A percentile compares a stretch with the other conserved stretches of the same genome.
phyloP scores from a whole-genome alignment of 148 eudicot species.

The Camellia lanceoleosa region DNA sequence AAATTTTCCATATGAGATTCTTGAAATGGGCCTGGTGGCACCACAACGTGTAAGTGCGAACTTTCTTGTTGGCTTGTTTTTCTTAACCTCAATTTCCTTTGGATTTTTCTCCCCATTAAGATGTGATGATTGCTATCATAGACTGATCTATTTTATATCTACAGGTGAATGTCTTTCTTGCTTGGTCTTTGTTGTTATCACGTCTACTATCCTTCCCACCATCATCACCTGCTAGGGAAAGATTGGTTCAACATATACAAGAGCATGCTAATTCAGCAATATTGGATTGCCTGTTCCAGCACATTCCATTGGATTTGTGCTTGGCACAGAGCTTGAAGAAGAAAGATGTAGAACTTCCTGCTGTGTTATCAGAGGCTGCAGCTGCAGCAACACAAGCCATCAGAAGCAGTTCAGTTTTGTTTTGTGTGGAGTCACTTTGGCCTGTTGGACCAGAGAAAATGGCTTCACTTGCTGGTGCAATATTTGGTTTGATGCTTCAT shows the following conservation, averaged over 20 bases:
- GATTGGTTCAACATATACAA: slow-evolving; percentile 77
- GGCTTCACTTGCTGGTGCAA: slow-evolving; percentile 78
- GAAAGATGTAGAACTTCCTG: slow-evolving; percentile 59
- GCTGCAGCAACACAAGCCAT: slow-evolving; percentile 69
- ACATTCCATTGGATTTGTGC: slow-evolving; percentile 73
- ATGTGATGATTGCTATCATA: background rate
- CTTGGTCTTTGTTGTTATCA: slow-evolving; percentile 80
- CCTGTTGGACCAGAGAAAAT: slow-evolving; percentile 66
- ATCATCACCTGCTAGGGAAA: slow-evolving; percentile 71
- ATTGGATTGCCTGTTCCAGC: slow-evolving; percentile 87
- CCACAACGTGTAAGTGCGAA: slow-evolving; percentile 58
- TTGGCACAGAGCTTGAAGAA: slow-evolving; percentile 44
- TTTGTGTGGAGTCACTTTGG: slow-evolving; percentile 75
- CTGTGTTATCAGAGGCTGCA: slow-evolving; percentile 54
- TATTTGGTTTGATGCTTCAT: slow-evolving; percentile 81
- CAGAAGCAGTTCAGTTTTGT: slow-evolving; percentile 57
- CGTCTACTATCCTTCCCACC: slow-evolving; percentile 62
- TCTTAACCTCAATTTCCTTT: background rate
- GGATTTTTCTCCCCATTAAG: background rate
- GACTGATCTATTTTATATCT: slow-evolving; percentile 21
- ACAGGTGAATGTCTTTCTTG: slow-evolving; percentile 82
- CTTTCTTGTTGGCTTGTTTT: background rate
- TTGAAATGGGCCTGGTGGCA: slow-evolving; percentile 58
- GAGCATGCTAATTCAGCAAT: slow-evolving; percentile 62
- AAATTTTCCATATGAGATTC: slow-evolving; percentile 49